A percentile compares a stretch with the other conserved stretches of the same genome.
phyloP scores from a whole-genome alignment of 805 yeast genomes.

The Yamadazyma akitaensis region DNA sequence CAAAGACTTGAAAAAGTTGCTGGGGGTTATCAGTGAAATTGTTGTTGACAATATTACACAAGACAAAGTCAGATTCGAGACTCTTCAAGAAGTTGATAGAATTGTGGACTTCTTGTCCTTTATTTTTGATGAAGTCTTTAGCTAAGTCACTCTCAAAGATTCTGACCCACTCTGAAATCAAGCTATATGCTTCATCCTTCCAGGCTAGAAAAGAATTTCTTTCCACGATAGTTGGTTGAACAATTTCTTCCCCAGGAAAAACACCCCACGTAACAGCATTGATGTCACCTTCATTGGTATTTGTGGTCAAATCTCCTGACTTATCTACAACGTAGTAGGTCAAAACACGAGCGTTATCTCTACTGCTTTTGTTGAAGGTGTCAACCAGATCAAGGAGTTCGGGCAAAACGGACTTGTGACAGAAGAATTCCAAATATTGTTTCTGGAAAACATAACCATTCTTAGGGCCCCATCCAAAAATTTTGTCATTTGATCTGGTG shows the following conservation, averaged over 20 bases:
- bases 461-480: slow-evolving; percentile 93
- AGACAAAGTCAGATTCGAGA: slow-evolving; percentile 58
- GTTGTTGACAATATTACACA: slow-evolving; percentile 89
- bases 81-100: slow-evolving; percentile 42
- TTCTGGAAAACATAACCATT: slow-evolving; percentile 93
- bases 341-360: slow-evolving; percentile 45
- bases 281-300: slow-evolving; percentile 71
- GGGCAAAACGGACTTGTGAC: slow-evolving; percentile 54
- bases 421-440: slow-evolving; percentile 83
- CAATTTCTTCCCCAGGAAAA: slow-evolving; percentile 90
- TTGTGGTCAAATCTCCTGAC: slow-evolving; percentile 56
- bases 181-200: slow-evolving; percentile 91
- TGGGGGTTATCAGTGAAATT: slow-evolving; percentile 59
- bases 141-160: slow-evolving; percentile 41
- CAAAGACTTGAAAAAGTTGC: slow-evolving; percentile 54
- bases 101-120: slow-evolving; percentile 25
- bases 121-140: slow-evolving; percentile 24
- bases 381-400: slow-evolving; percentile 42
- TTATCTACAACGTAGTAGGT: slow-evolving; percentile 76
- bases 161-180: slow-evolving; percentile 75
- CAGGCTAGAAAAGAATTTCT: slow-evolving; percentile 89
- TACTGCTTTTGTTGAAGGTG: slow-evolving; percentile 36
- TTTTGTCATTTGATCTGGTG: slow-evolving; percentile 60
- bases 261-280: slow-evolving; percentile 99
- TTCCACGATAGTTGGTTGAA: slow-evolving; percentile 96